Percentiles rank a stretch among this genome's conserved stretches.
Conservation (phyloP, 1,139 yeast genomes). For the Pichia terricola region DNA sequence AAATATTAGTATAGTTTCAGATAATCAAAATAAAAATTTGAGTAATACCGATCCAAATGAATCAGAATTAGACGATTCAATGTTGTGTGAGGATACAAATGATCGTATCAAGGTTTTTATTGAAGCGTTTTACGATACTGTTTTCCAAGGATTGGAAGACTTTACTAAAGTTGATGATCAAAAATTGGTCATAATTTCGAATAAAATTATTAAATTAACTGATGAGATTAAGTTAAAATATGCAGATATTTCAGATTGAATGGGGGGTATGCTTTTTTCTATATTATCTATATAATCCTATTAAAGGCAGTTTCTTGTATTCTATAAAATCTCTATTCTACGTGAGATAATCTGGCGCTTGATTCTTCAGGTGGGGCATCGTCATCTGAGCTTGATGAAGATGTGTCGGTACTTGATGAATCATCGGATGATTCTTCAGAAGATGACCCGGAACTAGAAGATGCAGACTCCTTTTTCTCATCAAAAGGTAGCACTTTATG, state of each 20-base stretch:
- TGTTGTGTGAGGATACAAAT: slow-evolving; percentile 40
- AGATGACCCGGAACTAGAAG: not conserved
- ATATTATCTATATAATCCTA: not conserved
- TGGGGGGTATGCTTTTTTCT: not conserved
- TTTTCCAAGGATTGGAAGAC: slow-evolving; percentile 41
- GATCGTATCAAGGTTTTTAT: slow-evolving; percentile 50
- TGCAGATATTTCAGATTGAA: slow-evolving; percentile 11
- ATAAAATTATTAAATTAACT: slow-evolving; percentile 9
- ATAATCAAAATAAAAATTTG: not conserved
- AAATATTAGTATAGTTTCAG: slow-evolving; percentile 5
- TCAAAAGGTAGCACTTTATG: not conserved
- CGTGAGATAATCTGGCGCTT: slow-evolving; percentile 7
- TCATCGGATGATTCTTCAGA: not conserved
- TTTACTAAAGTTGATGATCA: slow-evolving; percentile 40
- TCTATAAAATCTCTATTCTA: not conserved
- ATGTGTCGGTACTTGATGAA: slow-evolving; percentile 6
- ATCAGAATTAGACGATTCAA: slow-evolving; percentile 8
- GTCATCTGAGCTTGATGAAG: slow-evolving; percentile 3
- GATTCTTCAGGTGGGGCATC: slow-evolving; percentile 12
- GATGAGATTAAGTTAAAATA: slow-evolving; percentile 14
- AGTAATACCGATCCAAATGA: slow-evolving; percentile 2
- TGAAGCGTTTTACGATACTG: slow-evolving; percentile 42
- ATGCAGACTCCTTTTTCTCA: not conserved
- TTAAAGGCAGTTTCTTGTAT: too few species aligned
- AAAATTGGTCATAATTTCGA: slow-evolving; percentile 15